These are phyloP conservation scores for Trametes hirsuta DNA, from an alignment of 1,284 basidiomycete species.

Conservation along the genomic window DNA sequence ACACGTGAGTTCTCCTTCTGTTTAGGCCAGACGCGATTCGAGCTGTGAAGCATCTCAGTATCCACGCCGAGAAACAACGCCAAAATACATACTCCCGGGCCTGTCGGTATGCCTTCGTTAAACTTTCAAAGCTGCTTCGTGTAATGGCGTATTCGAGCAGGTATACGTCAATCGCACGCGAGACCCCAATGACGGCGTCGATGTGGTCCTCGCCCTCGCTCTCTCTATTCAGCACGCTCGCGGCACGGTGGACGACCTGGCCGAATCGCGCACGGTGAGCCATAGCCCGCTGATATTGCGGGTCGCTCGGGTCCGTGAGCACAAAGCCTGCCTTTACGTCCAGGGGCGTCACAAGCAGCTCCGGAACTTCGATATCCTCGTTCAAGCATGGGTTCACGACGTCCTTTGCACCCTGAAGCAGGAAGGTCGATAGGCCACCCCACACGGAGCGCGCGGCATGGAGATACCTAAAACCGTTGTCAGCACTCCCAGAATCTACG, in stretches of 20 bases:
- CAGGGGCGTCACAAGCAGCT: constrained; percentile 64
- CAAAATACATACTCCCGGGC: constrained; percentile 63
- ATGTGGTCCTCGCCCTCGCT: constrained; percentile 86
- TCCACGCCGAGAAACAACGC: neutral
- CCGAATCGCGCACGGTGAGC: constrained; percentile 73
- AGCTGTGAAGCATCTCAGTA: constrained; percentile 39
- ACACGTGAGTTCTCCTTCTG: constrained; percentile 79
- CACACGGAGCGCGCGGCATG: constrained; percentile 69
- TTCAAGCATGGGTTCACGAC: constrained; percentile 61
- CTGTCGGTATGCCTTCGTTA: constrained; percentile 72
- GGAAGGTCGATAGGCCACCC: constrained; percentile 71
- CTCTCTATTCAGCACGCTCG: constrained; percentile 62
- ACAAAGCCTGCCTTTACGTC: constrained; percentile 76
- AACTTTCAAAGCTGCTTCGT: constrained; percentile 56
- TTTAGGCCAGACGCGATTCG: constrained; percentile 69
- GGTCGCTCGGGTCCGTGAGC: constrained; percentile 76
- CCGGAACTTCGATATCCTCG: constrained; percentile 62
- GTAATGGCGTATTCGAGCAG: constrained; percentile 76
- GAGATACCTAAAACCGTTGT: constrained; percentile 51
- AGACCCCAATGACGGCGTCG: constrained; percentile 79
- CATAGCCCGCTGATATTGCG: constrained; percentile 70
- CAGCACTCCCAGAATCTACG: neutral
- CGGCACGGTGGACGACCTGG: constrained; percentile 70
- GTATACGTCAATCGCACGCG: constrained; percentile 75
- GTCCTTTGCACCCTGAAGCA: constrained; percentile 62